phyloP scores from a whole-genome alignment of 495 filamentous ascomycete species.

The Bacidia gigantensis region DNA sequence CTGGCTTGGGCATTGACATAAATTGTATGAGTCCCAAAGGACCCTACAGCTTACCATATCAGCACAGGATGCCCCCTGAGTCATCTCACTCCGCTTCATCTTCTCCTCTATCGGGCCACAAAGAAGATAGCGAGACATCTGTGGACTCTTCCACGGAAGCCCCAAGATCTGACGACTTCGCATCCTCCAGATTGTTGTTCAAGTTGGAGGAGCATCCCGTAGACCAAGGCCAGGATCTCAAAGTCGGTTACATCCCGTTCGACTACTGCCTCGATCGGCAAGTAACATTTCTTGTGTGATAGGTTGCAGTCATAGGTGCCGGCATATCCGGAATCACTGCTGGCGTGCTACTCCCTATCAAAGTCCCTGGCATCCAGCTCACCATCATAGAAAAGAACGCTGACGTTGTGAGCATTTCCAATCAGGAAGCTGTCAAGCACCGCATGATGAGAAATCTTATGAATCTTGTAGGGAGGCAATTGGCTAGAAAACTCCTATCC shows the following conservation, averaged over 20 bases:
- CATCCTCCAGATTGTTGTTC: too few relatives aligned
- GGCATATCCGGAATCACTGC: constrained; percentile 38
- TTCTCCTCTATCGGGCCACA: background rate
- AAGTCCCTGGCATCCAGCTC: constrained; percentile 37
- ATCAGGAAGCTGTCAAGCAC: constrained; percentile 19
- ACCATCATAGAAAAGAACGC: constrained; percentile 43
- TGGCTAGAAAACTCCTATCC: constrained; percentile 48
- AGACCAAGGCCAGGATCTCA: too few relatives aligned
- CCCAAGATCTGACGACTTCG: background rate
- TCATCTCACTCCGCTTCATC: background rate
- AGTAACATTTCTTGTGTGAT: too few relatives aligned
- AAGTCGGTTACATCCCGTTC: too few relatives aligned
- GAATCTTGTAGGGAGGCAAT: constrained; percentile 32
- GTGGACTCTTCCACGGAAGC: background rate
- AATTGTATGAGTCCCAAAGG: background rate
- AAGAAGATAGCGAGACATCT: background rate
- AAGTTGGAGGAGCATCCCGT: too few relatives aligned
- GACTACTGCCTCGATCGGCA: too few relatives aligned
- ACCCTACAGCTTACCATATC: background rate
- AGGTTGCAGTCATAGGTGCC: constrained; percentile 40
- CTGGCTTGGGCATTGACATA: background rate
- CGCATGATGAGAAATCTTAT: background rate
- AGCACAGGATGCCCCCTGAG: background rate
- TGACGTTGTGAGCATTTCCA: too few relatives aligned
- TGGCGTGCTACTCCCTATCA: constrained; percentile 34